Base-by-base conservation (phyloP, 805 yeast species). In the Candida ulmi region DNA sequence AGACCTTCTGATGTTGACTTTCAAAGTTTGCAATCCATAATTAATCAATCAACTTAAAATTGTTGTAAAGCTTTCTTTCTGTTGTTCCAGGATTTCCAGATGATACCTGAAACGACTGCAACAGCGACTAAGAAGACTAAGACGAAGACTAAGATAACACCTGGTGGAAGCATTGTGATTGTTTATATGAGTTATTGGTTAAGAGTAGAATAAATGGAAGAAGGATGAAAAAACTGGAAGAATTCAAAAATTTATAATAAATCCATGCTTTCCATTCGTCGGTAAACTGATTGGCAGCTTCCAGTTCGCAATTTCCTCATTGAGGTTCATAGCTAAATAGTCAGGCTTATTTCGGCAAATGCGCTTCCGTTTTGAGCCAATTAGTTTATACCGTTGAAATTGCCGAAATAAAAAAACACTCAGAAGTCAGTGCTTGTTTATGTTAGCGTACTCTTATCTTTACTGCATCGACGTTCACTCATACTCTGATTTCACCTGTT, bases 61-160 rank as follows among this genome's bases (percentile, higher is more conserved):
- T 54, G 52, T 48, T 51, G 53, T 41, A 55, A 41, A 42, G 58
- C 50, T 18, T 38, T 33, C 33, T 43, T 55, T 51, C 56, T 55
- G 40, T 48, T 49, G 35, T 39, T 33, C 36, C 40, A 6, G 26
- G 17, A n/a, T 36, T 51, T 51, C 41, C 26, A 38, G 32, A 35
- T 16, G 33, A 38, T 19, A 30, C 46, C 40, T 30, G 26, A 34
- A 35, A 41, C 17, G 29, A 52, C 38, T 32, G 48, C 54, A 33
- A 48, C 29, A 39, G 55, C 60, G 37, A 55, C 48, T 43, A 54
- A 51, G 41, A 51, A 51, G 35, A 56, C 30, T 30, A 56, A 39
- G 42, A 48, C 52, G 49, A 56, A 56, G 44, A 56, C 60, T 47
- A 56, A 48, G 45, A 56, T 56, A 49, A 56, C 60, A 56, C 60